phyloP scores from a whole-genome alignment of 352 stramenopile species.

The Globisporangium acanthophoron region DNA sequence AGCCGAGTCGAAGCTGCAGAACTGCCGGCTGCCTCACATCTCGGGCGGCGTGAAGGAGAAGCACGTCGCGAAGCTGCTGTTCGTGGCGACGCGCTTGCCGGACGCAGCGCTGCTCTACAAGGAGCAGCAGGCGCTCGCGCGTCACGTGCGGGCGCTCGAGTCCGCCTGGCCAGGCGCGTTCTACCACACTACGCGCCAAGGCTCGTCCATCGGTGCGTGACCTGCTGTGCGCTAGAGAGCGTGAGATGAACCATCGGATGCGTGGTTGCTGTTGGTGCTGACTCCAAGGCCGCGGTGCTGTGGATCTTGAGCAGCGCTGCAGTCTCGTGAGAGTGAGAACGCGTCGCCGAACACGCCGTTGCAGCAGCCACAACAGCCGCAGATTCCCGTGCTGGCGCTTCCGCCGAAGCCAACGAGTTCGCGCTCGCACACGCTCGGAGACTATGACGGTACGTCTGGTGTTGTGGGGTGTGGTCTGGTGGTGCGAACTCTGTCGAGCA shows the following conservation, averaged over 20 bases:
- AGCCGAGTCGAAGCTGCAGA: slow-evolving; percentile 42
- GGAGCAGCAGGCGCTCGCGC: slow-evolving; percentile 25
- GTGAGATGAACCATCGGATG: neutral
- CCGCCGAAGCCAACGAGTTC: slow-evolving; percentile 3
- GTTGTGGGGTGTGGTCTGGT: slow-evolving; percentile 9
- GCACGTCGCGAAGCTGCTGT: slow-evolving; percentile 53
- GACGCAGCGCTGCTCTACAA: slow-evolving; percentile 24
- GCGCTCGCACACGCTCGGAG: slow-evolving; percentile 15
- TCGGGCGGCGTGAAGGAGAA: slow-evolving; percentile 42
- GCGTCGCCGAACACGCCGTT: slow-evolving; percentile 2
- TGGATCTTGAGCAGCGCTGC: slow-evolving; percentile 10
- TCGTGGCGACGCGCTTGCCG: slow-evolving; percentile 46
- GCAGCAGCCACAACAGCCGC: neutral
- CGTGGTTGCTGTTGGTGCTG: slow-evolving; percentile 12
- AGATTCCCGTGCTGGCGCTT: slow-evolving; percentile 11
- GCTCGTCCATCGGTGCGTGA: slow-evolving; percentile 8
- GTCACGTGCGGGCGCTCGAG: slow-evolving; percentile 33
- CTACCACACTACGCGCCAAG: slow-evolving; percentile 6
- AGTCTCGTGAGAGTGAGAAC: slow-evolving; percentile 10
- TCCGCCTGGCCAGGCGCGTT: slow-evolving; percentile 23
- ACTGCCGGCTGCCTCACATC: slow-evolving; percentile 56
- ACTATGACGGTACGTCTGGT: slow-evolving; percentile 25
- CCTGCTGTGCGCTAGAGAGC: neutral
- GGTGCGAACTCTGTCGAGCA: slow-evolving; percentile 1
- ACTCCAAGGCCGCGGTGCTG: neutral